phyloP scores from a whole-genome alignment of 371 early-diverging fungal genomes.

The Capillidium heterosporum region DNA sequence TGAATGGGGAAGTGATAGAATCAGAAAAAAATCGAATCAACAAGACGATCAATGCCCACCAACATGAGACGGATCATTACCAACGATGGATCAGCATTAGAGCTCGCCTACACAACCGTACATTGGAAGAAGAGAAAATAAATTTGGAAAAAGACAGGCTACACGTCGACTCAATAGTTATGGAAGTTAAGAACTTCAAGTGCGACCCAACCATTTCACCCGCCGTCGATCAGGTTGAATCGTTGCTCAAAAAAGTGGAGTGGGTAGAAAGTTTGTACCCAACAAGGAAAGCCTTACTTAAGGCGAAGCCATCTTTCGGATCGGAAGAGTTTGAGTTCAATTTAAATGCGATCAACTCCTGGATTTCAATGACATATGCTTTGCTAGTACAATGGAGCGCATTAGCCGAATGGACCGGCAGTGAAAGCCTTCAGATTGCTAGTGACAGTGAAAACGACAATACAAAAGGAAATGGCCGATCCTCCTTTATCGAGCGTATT shows the following conservation, averaged over 20 bases:
- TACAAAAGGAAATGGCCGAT: conserved; percentile 2
- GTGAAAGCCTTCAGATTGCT: conserved; percentile 28
- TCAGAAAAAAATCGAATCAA: conserved; percentile 58
- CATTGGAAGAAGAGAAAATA: conserved; percentile 38
- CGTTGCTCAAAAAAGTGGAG: conserved; percentile 50
- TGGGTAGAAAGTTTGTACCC: conserved; percentile 60
- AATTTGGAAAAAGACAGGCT: conserved; percentile 43
- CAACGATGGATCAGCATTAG: conserved; percentile 64
- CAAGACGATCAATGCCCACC: conserved; percentile 24
- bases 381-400: conserved; percentile 52
- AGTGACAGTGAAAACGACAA: conserved; percentile 27
- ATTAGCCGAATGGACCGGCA: conserved; percentile 68
- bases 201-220: conserved; percentile 18
- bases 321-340: conserved; percentile 42
- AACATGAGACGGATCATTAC: conserved; percentile 27
- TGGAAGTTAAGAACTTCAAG: conserved; percentile 41
- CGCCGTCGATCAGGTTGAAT: conserved; percentile 38
- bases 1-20: conserved; percentile 70
- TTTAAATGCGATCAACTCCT: conserved; percentile 54
- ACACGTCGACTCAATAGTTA: conserved; percentile 35
- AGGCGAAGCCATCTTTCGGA: conserved; percentile 50
- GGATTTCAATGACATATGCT: conserved; percentile 51
- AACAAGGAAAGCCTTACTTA: conserved; percentile 37
- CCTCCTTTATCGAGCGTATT: conserved; percentile 59
- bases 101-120: conserved; percentile 39